phyloP scores from a whole-genome alignment of 1,284 basidiomycete genomes.

The Puccinia hordei region DNA sequence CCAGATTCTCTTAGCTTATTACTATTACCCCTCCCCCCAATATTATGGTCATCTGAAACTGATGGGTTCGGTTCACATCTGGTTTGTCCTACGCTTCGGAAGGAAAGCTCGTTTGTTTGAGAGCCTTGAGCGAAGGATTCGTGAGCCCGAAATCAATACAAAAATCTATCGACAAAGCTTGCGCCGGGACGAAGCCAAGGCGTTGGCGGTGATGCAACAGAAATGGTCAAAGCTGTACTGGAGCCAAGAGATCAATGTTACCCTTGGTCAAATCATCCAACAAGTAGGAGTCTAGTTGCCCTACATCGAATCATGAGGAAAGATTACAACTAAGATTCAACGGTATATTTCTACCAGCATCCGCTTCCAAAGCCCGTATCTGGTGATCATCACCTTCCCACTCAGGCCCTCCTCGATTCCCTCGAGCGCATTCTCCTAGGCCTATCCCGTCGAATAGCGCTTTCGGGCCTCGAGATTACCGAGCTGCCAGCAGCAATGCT shows the following conservation, averaged over 20 bases:
- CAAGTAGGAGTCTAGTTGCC: neutral
- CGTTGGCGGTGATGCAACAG: conserved; percentile 16
- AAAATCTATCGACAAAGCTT: conserved; percentile 18
- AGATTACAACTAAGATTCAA: neutral
- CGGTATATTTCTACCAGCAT: neutral
- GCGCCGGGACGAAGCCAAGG: conserved; percentile 27
- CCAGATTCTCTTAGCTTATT: neutral
- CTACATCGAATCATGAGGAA: neutral
- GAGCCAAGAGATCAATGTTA: conserved; percentile 7
- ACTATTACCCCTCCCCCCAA: neutral
- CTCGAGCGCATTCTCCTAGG: conserved; percentile 4
- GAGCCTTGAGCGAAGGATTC: neutral
- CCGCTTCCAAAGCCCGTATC: neutral
- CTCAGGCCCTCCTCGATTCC: neutral
- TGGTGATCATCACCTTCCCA: neutral
- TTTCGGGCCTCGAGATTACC: neutral
- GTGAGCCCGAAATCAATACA: neutral
- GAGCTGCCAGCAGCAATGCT: conserved; percentile 3
- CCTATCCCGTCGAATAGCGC: neutral
- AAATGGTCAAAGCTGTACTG: conserved; percentile 29
- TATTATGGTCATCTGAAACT: too few relatives aligned
- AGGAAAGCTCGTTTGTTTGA: conserved; percentile 36
- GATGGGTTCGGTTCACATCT: neutral
- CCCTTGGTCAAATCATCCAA: neutral
- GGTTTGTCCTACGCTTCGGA: conserved; percentile 1